Base-by-base conservation (phyloP, 2,329 filamentous ascomycete species). In the Nemania diffusa region DNA sequence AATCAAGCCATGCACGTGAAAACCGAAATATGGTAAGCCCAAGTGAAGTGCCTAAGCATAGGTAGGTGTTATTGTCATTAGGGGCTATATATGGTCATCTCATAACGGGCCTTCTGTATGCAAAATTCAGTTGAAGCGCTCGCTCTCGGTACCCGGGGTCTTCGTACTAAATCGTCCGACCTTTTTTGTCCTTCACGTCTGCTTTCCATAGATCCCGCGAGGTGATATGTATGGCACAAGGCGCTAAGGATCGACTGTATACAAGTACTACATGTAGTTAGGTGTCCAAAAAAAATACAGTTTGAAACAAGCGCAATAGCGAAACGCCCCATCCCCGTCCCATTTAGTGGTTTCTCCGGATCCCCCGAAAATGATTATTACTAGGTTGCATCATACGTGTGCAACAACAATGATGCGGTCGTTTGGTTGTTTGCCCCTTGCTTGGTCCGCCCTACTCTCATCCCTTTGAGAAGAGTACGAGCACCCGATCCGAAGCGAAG, bases 51-150 rank as follows among this genome's bases (percentile, higher is more conserved):
- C 37, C 48, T 29, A 52, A 57, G 58, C 64, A 44, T 65, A 48
- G 24, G 22, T 51, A 51, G 50, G 50, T 52, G 46, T 32, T 37
- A 59, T 63, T 69, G 57, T 70, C 69, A 73, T 74, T 73, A 73
- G 64, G 68, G 68, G 71, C 73, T 74, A 73, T 66, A 64, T 55
- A 61, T 50, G 62, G 63, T 57, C 62, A 60, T 64, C 27, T 65
- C 52, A 46, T 66, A 48, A 42, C 42, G 26, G n/a, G 17, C 34
- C 65, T 56, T 68, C 48, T 15, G 40, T 26, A 64, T 32, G 46
- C 55, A 60, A 64, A n/a, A 48, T 26, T 37, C 32, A 44, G 57
- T 29, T 29, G 17, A 32, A 46, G 20, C n/a, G 37, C 3, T 55
- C 57, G 44, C 37, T 56, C 37, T 56, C 37, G 52, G 24, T 24